Evolutionary conservation across 2,329 filamentous ascomycete species (phyloP), one percentile per base, ranked within the genome.

Genomic region (Myriosclerotinia duriaeana): DNA sequence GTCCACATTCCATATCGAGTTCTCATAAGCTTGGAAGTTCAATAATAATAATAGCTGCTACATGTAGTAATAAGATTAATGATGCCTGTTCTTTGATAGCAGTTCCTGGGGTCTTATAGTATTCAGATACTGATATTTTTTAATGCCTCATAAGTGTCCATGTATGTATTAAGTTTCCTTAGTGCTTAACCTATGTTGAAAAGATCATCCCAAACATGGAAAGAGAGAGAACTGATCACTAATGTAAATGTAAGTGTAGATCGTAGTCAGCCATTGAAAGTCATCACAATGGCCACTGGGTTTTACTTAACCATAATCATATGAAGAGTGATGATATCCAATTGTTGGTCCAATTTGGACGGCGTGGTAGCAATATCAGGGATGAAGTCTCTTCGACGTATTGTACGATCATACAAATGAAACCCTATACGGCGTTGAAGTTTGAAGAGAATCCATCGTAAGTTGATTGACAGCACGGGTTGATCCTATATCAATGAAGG

Each of bases 1-100:
- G 50, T 42, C 40, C 42, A 14, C 40, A 30, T 46, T 46, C 26
- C 42, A 48, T 22, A 48, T 48, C 30, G 42, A 59, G 56, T 34
- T 15, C 22, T 11, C 11, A 36, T 17, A 36, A 26, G 14, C 26
- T 60, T 11, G 56, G 30, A 42, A n/a, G 34, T 50, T 36, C 20
- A n/a, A n/a, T n/a, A n/a, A n/a, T n/a, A n/a, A n/a, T n/a, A 11
- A 60, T 60, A 38, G 30, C 48, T 60, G 42, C 56, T 26, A 42
- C 30, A 48, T n/a, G 15, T 17, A 5, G 20, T 22, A 46, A 48
- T 36, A 38, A 48, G 34, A 22, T 12, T 60, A 34, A 12, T 36
- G 20, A 60, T 60, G 30, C 42, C 20, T 38, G n/a, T 14, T 38
- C 15, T 22, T 17, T 2, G 22, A 44, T 38, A 12, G 12, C 34